These are phyloP conservation scores for Monosporascus sp. DNA, from an alignment of 2,329 filamentous ascomycete species.

Conservation along the genomic window DNA sequence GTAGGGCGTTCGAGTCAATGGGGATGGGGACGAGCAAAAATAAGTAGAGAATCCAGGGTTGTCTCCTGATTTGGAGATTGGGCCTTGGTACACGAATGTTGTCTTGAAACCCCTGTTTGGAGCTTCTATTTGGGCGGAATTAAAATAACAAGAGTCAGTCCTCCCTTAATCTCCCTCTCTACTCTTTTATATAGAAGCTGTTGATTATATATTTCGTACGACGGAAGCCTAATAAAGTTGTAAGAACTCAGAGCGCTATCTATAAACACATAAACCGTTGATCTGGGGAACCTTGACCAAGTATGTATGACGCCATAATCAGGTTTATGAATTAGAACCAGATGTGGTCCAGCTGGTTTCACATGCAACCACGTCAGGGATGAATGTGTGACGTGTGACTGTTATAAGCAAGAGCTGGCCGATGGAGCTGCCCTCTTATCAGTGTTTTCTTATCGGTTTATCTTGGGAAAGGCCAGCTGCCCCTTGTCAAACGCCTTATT, in stretches of 20 bases:
- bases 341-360: neutral
- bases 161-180: neutral
- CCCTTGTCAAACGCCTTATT: neutral
- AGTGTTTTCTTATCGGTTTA: neutral
- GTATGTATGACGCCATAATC: no score
- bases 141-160: no score
- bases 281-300: no score
- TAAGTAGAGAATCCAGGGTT: neutral
- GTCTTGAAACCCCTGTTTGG: neutral
- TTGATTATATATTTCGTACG: no score
- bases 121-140: neutral
- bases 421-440: no score
- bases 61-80: neutral
- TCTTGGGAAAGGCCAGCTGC: neutral
- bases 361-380: neutral
- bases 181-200: no score
- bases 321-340: neutral
- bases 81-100: neutral
- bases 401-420: neutral
- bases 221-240: no score
- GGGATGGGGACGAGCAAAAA: neutral
- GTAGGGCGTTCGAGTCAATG: neutral
- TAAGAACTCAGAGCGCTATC: no score
- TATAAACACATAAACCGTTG: no score
- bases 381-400: neutral